Evolutionary conservation across 805 yeast species (phyloP), one percentile per base, ranked within the genome.

Genomic region (Ogataea trehaloabstinens): DNA sequence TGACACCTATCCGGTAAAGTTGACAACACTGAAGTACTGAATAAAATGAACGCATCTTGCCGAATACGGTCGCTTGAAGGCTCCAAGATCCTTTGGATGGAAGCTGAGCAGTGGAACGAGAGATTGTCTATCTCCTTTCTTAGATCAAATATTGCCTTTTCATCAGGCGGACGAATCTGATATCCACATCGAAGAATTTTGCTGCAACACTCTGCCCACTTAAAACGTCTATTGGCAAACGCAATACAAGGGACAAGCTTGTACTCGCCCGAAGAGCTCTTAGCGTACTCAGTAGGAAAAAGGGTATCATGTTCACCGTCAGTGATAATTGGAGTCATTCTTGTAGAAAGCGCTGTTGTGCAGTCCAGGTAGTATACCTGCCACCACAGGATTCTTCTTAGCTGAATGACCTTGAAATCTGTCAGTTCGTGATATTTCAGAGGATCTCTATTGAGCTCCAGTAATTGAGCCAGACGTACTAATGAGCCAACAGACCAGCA

Each of bases 311-410:
- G 74, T 48, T 77, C 82, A 37, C 70, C 74, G 27, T 65, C 58
- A 40, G 64, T 61, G 42, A 80, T 74, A 24, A 74, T 66, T 1
- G 84, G 85, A 0, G 78, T 71, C 22, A 75, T 55, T 52, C 78
- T 70, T 34, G 73, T 73, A 45, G 78, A 76, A 41, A 76, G 70
- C 27, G 82, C 70, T 6, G 79, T 73, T 42, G 75, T 64, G 3
- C 76, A 70, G 53, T 80, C 86, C 43, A 80, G 57, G 19, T 76
- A 75, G 44, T 78, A 77, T 6, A 80, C 74, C 27, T 77, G 79
- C 84, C 84, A 80, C 84, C 85, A 80, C n/a, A 80, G 53, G 37
- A 77, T 53, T 52, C 85, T 65, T 55, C 81, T 64, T 34, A 70
- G 64, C 43, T 76, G 78, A 5, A 79, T 69, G 17, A 70, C 63